A percentile compares a stretch with the other conserved stretches of the same genome.
These are phyloP conservation scores for Globisporangium mamillatum DNA, from an alignment of 352 stramenopile species.

Conservation along the genomic window DNA sequence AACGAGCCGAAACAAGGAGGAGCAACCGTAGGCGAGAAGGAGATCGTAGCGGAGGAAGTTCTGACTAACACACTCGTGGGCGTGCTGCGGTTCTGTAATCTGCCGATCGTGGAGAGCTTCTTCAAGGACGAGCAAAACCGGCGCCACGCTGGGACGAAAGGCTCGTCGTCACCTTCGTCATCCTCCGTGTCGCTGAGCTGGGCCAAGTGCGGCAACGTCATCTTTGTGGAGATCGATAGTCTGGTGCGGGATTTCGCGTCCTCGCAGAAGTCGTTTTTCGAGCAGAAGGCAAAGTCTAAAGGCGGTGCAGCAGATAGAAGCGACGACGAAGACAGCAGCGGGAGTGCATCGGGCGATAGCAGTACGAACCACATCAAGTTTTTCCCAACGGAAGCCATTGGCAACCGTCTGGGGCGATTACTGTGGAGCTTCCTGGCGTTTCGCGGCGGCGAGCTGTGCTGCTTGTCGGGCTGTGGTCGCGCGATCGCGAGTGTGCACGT, in stretches of 20 bases:
- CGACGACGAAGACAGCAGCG: slow-evolving; percentile 23
- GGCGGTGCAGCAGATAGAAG: slow-evolving; percentile 7
- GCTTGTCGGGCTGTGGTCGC: slow-evolving; percentile 63
- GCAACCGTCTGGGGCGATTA: slow-evolving; percentile 54
- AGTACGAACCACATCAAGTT: slow-evolving; percentile 7
- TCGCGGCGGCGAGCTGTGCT: slow-evolving; percentile 73
- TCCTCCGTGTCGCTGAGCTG: slow-evolving; percentile 45
- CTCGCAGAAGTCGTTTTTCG: slow-evolving; percentile 36
- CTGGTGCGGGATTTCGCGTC: slow-evolving; percentile 76
- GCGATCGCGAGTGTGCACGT: slow-evolving; percentile 78
- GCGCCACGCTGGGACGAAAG: slow-evolving; percentile 6
- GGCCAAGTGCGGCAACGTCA: slow-evolving; percentile 80
- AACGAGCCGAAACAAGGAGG: slow-evolving; percentile 15
- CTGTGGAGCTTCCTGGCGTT: slow-evolving; percentile 83
- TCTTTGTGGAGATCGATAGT: slow-evolving; percentile 80
- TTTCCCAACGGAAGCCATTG: slow-evolving; percentile 48
- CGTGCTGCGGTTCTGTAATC: slow-evolving; percentile 76
- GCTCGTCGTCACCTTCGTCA: slow-evolving; percentile 18
- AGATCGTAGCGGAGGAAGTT: slow-evolving; percentile 47
- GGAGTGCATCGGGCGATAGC: background rate
- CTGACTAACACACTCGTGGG: slow-evolving; percentile 56
- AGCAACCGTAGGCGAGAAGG: slow-evolving; percentile 3
- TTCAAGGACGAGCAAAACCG: slow-evolving; percentile 44
- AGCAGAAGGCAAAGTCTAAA: slow-evolving; percentile 23
- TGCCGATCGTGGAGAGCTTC: slow-evolving; percentile 70